phyloP scores from a whole-genome alignment of 2,329 filamentous ascomycete species.

The Nemania sp. region DNA sequence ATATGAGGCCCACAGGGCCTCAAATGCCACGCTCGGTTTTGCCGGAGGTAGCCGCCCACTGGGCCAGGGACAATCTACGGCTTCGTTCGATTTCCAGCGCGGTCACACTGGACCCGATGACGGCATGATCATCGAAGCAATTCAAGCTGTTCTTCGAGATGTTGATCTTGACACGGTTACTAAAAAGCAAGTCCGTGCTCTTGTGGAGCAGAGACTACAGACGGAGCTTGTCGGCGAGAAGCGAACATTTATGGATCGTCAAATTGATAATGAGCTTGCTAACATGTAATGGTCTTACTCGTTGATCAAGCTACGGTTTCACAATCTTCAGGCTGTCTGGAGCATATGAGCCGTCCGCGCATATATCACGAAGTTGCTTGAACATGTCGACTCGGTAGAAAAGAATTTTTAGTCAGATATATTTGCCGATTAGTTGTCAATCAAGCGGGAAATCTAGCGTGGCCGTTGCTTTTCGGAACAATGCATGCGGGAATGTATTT shows the following conservation, averaged over 20 bases:
- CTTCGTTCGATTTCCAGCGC: conserved; percentile 72
- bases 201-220: conserved; percentile 94
- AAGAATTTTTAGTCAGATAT: neutral
- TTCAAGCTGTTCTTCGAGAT: conserved; percentile 83
- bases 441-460: neutral
- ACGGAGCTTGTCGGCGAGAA: conserved; percentile 88
- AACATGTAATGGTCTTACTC: conserved; percentile 75
- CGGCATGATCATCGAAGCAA: conserved; percentile 82
- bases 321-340: neutral
- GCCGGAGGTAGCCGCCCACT: conserved; percentile 61
- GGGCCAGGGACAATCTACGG: conserved; percentile 60
- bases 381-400: neutral
- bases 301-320: neutral
- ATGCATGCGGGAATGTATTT: conserved; percentile 33
- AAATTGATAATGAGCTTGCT: conserved; percentile 93
- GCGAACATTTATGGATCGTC: conserved; percentile 87
- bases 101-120: conserved; percentile 77
- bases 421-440: neutral
- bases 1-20: conserved; percentile 55
- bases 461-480: conserved; percentile 3
- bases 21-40: conserved; percentile 62
- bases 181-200: conserved; percentile 93
- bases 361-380: conserved; percentile 8
- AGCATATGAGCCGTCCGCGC: neutral
- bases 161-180: conserved; percentile 97